Base-by-base conservation (phyloP, 2,329 filamentous ascomycete species). In the Colletotrichum sp. region DNA sequence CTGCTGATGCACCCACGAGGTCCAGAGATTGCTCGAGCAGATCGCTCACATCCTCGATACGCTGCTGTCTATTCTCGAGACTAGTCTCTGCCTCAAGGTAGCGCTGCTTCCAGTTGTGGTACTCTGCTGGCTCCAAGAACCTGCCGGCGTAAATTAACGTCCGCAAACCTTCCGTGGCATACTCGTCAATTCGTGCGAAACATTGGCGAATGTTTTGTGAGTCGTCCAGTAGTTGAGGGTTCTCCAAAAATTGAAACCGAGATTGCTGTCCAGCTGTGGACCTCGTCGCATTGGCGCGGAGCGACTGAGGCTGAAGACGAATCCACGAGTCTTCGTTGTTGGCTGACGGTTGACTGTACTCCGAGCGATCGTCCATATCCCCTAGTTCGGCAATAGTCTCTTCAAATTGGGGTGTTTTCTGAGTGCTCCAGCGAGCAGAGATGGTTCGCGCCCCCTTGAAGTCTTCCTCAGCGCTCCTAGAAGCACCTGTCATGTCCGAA, bases 121-220 rank as follows among this genome's bases (percentile, higher is more conserved):
- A 98, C 43, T 96, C 94, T 2, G 89, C 85, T 66, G 95, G 93
- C 5, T 93, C 88, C 4, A 98, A 84, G 80, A 94, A 96, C 26
- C 93, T 93, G 81, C 95, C 93, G 2, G 93, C 94, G 82, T 95
- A 97, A 2, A 98, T 87, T 21, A 98, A 87, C 0, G 95, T 98
- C 21, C 95, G 92, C 64, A 98, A 86, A 24, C 95, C 95, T 81
- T 98, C 95, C 0, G 93, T 95, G 0, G 95, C 95, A 82, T 98
- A 98, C 74, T 97, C 95, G 78, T 98, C 95, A 77, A 98, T 88
- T 79, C 98, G 95, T 82, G 95, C 93, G 83, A 98, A 97, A 82
- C 94, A 97, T 32, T 93, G 90, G 71, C 94, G 92, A 79, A 98
- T 95, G 3, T 96, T 90, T 1, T 91, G 90, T 0, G 91, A 87